Conservation (phyloP, 495 filamentous ascomycete genomes). For the Aspergillus leporis region DNA sequence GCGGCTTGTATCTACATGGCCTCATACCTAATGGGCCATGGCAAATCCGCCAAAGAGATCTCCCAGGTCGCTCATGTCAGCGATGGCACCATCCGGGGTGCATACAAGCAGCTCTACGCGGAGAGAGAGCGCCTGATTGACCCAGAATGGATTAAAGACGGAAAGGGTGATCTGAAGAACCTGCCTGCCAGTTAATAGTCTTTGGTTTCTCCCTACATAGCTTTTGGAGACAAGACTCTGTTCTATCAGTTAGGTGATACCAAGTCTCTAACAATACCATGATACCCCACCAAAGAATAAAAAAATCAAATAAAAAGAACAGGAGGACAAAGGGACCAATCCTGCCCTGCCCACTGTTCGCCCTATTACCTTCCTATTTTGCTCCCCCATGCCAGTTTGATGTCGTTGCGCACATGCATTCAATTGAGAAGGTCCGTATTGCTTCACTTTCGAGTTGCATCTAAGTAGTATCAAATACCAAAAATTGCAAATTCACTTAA, state of each 20-base stretch:
- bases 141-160: slow-evolving; percentile 69
- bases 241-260: slow-evolving; percentile 8
- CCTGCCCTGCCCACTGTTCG: neutral
- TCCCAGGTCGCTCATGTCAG: slow-evolving; percentile 79
- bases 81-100: slow-evolving; percentile 92
- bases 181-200: slow-evolving; percentile 55
- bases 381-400: neutral
- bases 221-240: neutral
- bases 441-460: neutral
- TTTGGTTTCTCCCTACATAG: neutral
- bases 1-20: slow-evolving; percentile 97
- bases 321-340: slow-evolving; percentile 2
- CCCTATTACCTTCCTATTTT: neutral
- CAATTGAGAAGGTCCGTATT: neutral
- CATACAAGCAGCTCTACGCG: slow-evolving; percentile 83
- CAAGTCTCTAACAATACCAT: slow-evolving; percentile 10
- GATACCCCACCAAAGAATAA: slow-evolving; percentile 10
- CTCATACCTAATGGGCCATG: slow-evolving; percentile 74
- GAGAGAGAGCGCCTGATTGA: slow-evolving; percentile 73
- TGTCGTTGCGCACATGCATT: neutral
- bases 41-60: slow-evolving; percentile 83
- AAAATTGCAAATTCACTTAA: neutral
- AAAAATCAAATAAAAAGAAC: slow-evolving; percentile 3
- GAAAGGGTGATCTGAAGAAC: slow-evolving; percentile 65
- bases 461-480: neutral